Conservation (phyloP, 2,329 filamentous ascomycete genomes). For the Aureobasidium leucospermi region DNA sequence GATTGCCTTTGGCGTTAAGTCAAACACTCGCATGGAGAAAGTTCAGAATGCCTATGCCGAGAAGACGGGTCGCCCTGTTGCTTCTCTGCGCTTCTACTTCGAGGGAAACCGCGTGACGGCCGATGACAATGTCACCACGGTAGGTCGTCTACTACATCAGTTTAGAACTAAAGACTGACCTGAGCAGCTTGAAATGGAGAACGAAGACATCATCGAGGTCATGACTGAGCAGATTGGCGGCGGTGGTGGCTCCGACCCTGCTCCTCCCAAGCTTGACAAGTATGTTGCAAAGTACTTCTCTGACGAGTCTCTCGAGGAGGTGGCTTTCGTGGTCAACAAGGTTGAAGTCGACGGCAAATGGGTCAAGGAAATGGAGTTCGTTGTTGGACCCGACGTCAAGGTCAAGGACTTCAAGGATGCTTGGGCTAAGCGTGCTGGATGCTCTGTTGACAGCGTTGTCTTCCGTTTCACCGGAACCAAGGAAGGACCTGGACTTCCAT, state of each 20-base stretch:
- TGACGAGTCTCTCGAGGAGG: neutral
- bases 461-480: neutral
- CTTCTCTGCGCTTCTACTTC: conserved; percentile 1
- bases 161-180: neutral
- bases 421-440: neutral
- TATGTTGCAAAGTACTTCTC: neutral
- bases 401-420: neutral
- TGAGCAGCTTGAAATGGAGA: conserved; percentile 1
- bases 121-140: neutral
- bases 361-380: neutral
- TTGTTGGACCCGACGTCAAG: neutral
- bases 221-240: conserved; percentile 13
- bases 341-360: neutral
- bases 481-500: neutral
- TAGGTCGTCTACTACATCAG: neutral
- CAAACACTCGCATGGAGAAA: conserved; percentile 6
- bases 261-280: neutral
- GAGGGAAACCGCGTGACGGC: neutral
- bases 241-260: neutral
- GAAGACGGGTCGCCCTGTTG: neutral
- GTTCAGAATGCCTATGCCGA: conserved; percentile 5
- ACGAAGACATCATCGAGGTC: conserved; percentile 9
- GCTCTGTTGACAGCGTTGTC: neutral
- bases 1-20: conserved; percentile 2
- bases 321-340: neutral